Percentiles rank a stretch among this genome's conserved stretches.
phyloP scores from a whole-genome alignment of 2,329 filamentous ascomycete species.

The Knufia fluminis region DNA sequence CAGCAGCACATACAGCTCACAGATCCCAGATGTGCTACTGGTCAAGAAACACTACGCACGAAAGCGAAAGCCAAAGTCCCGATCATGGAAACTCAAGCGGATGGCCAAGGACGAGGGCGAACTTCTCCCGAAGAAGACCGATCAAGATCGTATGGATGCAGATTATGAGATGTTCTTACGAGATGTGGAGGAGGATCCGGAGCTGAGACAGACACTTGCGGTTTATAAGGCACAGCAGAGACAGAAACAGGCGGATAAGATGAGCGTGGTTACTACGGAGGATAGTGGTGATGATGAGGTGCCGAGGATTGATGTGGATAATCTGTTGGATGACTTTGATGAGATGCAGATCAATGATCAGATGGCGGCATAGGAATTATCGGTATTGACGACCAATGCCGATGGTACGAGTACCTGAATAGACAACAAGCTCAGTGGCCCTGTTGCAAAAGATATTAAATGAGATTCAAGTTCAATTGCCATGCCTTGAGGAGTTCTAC shows the following conservation, averaged over 20 bases:
- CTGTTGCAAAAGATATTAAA: too few species aligned
- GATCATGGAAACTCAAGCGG: constrained; percentile 91
- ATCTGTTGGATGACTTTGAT: constrained; percentile 85
- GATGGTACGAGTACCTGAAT: too few species aligned
- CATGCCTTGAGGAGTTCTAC: too few species aligned
- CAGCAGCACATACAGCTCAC: constrained; percentile 64
- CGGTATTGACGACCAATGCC: too few species aligned
- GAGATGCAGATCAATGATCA: constrained; percentile 65
- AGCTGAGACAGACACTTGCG: constrained; percentile 72
- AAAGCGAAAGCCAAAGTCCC: constrained; percentile 69
- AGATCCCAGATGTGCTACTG: constrained; percentile 82
- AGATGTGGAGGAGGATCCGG: constrained; percentile 91
- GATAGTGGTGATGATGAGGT: constrained; percentile 55
- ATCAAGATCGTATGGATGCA: constrained; percentile 77
- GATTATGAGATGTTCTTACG: constrained; percentile 97
- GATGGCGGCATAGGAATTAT: too few species aligned
- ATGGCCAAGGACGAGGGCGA: constrained; percentile 87
- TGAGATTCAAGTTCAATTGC: too few species aligned
- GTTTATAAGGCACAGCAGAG: constrained; percentile 64
- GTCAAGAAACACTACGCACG: constrained; percentile 95
- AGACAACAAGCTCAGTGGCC: too few species aligned
- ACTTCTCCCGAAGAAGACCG: constrained; percentile 72
- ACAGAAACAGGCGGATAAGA: constrained; percentile 41
- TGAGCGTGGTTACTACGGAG: constrained; percentile 44
- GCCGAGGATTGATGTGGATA: constrained; percentile 66